Base-by-base conservation (phyloP, 805 yeast species). In the Ogataea pini region DNA sequence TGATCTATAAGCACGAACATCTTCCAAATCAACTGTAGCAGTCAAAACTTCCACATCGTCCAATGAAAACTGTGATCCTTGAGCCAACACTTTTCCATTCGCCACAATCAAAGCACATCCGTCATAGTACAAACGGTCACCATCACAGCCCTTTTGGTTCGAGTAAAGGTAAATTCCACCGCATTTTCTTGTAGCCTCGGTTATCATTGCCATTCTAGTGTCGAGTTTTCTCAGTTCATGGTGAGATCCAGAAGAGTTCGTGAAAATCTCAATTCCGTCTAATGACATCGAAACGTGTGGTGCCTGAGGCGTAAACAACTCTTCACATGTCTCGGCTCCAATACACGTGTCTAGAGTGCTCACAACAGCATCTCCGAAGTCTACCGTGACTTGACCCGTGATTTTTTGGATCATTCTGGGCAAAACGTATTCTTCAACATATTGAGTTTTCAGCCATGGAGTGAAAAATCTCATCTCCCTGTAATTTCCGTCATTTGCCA, bases 261-360 rank as follows among this genome's bases (percentile, higher is more conserved):
- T 90, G 63, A 94, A 77, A 60, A 94, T 91, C 68, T 94, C 99
- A n/a, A 92, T 96, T 36, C 99, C 99, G 66, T 90, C 97, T 28
- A 94, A 72, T 0, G 96, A 80, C 89, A 92, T 83, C 16, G 82
- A 81, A 47, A 94, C 87, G 67, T 92, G 97, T 3, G 99, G 99
- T 3, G 96, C 83, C 55, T 89, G 85, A 1, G 99, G 99, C 0
- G 99, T 94, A 68, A 94, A 94, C 48, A 94, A 73, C 68, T 94
- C 99, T 66, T 94, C 99, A 67, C 99, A 94, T 0, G 99, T 95
- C 68, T 94, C 99, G 38, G 92, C 89, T n/a, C 99, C 99, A 47
- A 94, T 76, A 37, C 86, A 83, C 0, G 98, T 89, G 60, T 91
- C 97, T 49, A 81, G 64, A 1, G 97, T 86, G 44, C 86, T 80